Base-by-base conservation (phyloP, 805 yeast genomes). In the Pichia occidentalis region DNA sequence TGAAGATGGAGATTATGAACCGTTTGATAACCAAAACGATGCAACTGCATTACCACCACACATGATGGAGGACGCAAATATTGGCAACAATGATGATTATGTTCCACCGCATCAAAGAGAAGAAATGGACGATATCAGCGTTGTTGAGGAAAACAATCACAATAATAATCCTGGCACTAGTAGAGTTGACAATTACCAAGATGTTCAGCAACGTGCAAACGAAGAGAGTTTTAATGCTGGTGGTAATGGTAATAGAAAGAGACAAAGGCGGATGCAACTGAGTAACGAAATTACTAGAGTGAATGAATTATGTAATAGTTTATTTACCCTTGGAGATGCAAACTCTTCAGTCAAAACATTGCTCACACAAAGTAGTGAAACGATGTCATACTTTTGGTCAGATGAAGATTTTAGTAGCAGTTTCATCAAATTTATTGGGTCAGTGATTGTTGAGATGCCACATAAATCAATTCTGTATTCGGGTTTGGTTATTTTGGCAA, bases 401-500 rank as follows among this genome's bases (percentile, higher is more conserved):
- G 79, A 79, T 39, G 78, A 73, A 42, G 68, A 68, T 36, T 73
- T 80, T 45, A 67, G 85, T 42, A 62, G 61, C 24, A 74, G 80
- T 3, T 63, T 85, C 16, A 60, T 85, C 42, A 67, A 70, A 34
- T 82, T 85, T 2, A 53, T 87, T 19, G 70, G 71, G 38, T 85
- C 95, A 2, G 71, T 84, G 30, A 68, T 81, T 9, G 61, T 73
- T 21, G 97, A 92, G 59, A 96, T 90, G 59, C 97, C 99, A 0
- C 95, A 88, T 46, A 92, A 88, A 56, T 73, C 81, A 42, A 75
- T 80, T 11, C 72, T 79, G n/a, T 59, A 90, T 40, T 72, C 86
- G 20, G 75, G 79, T 7, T 65, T 86, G 47, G 62, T 87, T 5
- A 70, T 80, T 51, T 64, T 78, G 17, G 77, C 85, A 32, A 80